Base-by-base conservation (phyloP, 192 early-diverging fungal genomes). In the Dimargaris cristalligena region DNA sequence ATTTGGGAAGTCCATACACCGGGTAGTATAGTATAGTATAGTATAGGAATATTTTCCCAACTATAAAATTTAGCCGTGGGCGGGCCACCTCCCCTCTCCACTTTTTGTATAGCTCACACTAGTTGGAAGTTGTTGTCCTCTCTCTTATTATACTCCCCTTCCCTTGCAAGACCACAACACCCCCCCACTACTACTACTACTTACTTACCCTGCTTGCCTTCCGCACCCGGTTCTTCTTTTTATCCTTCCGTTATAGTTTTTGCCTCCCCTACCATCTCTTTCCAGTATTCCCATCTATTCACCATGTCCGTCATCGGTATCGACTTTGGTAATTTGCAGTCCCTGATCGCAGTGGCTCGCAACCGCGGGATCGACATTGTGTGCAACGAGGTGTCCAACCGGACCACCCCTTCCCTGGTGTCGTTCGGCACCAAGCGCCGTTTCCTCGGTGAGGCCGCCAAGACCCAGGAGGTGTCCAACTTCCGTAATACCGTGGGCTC, bases 281-380 rank as follows among this genome's bases (percentile, higher is more conserved):
- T 41, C 16, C 38, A 10, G 8, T 41, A 41, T 10, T 16, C 38
- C 16, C 16, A 41, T 16, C 16, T 41, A 16, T 16, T 16, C 38
- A 61, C 47, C 46, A 82, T 82, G 80, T 78, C 71, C 60, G 80
- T 81, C 67, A 69, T 90, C 70, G 94, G 94, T 67, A 86, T 97
- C 73, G 94, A 97, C 78, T 84, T 97, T 71, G 94, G 94, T 65
- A 95, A 87, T 72, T 79, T 97, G 65, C 86, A 92, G 71, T 88
- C 91, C 67, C 87, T 94, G 64, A 90, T 97, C 63, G 92, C 94
- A 57, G 90, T 97, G 41, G 94, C 92, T 44, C 77, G 94, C 72
- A 97, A 97, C 78, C 86, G 90, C 62, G 94, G 94, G 71, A 95
- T 97, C 72, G 94, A 97, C 68, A 89, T 97, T 58, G 88, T 97